phyloP scores from a whole-genome alignment of 2,329 filamentous ascomycete genomes.

The Calonectria multiphialidica region DNA sequence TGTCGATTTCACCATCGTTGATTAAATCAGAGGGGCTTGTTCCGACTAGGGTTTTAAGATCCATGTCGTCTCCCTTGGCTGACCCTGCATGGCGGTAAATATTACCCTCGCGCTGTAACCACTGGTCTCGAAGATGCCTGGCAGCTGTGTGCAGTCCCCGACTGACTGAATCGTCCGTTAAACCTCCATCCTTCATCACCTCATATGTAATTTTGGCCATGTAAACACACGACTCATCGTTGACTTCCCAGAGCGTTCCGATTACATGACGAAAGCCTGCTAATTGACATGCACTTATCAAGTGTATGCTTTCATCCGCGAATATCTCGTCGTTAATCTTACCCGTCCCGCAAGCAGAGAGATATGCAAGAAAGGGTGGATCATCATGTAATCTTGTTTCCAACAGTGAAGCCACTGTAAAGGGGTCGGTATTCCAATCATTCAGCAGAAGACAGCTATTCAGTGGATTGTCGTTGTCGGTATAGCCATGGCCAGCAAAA shows the following conservation, averaged over 20 bases:
- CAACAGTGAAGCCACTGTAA: constrained; percentile 29
- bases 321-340: no score
- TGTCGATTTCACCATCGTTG: no score
- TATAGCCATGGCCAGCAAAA: constrained; percentile 55
- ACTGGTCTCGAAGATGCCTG: no score
- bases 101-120: no score
- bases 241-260: neutral
- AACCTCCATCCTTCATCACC: no score
- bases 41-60: no score
- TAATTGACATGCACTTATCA: neutral
- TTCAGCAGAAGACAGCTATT: constrained; percentile 26
- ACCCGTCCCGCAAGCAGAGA: constrained; percentile 49
- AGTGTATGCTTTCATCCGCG: neutral
- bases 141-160: no score
- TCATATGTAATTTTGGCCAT: no score
- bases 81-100: no score
- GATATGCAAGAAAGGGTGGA: constrained; percentile 50
- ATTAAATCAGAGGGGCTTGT: no score
- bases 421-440: constrained; percentile 3
- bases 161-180: no score
- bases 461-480: constrained; percentile 10
- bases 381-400: constrained; percentile 28
- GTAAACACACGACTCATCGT: neutral
- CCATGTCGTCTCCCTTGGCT: no score
- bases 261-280: neutral